These are phyloP conservation scores for Penicillium occitanis DNA, from an alignment of 2,329 filamentous ascomycete genomes.

Conservation along the genomic window DNA sequence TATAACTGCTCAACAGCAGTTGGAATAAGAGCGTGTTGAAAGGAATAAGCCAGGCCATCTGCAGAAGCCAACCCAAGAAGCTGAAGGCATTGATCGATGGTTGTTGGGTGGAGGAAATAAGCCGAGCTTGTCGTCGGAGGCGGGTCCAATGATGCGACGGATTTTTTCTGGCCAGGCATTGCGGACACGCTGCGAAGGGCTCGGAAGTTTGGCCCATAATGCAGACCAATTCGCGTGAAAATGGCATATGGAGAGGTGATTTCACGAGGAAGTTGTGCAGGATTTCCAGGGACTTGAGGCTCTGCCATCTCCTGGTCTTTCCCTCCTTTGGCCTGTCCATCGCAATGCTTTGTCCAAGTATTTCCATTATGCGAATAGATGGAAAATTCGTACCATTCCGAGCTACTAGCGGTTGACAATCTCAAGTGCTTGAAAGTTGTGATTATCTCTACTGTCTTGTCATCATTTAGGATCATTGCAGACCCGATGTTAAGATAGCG, in stretches of 20 bases:
- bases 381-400: conserved; percentile 12
- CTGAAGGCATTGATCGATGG: conserved; percentile 6
- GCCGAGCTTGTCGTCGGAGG: background rate
- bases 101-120: conserved; percentile 9
- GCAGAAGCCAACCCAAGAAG: background rate
- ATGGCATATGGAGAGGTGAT: background rate
- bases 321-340: conserved; percentile 1
- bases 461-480: background rate
- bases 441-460: background rate
- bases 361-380: conserved; percentile 11
- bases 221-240: conserved; percentile 1
- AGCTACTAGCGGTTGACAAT: background rate
- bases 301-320: background rate
- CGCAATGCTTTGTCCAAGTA: conserved; percentile 14
- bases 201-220: conserved; percentile 8
- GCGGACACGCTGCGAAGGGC: conserved; percentile 1
- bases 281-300: background rate
- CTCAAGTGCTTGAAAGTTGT: conserved; percentile 2
- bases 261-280: background rate
- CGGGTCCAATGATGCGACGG: background rate
- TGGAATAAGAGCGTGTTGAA: background rate
- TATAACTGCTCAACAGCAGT: background rate
- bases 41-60: background rate
- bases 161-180: background rate
- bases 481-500: conserved; percentile 15